Percentiles rank a stretch among this genome's conserved stretches.
These are phyloP conservation scores for Xylariales sp. DNA, from an alignment of 2,329 filamentous ascomycete species.

Conservation along the genomic window DNA sequence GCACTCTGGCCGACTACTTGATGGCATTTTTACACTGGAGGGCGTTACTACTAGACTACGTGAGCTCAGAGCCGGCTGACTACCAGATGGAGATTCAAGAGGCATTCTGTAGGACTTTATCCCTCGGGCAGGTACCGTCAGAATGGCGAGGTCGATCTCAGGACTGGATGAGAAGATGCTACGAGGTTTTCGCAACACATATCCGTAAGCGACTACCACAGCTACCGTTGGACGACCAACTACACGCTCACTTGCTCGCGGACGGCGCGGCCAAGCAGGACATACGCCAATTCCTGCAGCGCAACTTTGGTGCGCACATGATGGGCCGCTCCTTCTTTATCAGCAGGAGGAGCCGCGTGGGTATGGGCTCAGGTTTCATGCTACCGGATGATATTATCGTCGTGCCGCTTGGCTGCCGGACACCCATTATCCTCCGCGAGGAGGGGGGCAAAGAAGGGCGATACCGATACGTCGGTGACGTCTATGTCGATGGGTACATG, in stretches of 20 bases:
- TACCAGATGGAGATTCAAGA: conserved; percentile 12
- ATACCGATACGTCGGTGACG: conserved; percentile 27
- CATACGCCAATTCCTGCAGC: conserved; percentile 13
- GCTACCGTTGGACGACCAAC: too few relatives aligned
- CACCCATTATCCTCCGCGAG: conserved; percentile 24
- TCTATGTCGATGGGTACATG: conserved; percentile 31
- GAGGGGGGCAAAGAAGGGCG: conserved; percentile 14
- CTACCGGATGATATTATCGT: conserved; percentile 22
- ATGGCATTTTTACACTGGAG: conserved; percentile 31
- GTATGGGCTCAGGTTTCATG: conserved; percentile 28
- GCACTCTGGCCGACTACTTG: conserved; percentile 24
- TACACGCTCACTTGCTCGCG: too few relatives aligned
- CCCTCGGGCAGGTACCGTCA: conserved; percentile 17
- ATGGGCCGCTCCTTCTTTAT: conserved; percentile 19
- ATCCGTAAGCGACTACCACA: conserved; percentile 13
- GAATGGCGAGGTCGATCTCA: conserved; percentile 8
- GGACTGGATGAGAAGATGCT: conserved; percentile 16
- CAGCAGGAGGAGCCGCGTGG: conserved; percentile 17
- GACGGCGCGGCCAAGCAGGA: too few relatives aligned
- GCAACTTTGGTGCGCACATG: conserved; percentile 14
- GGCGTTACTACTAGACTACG: conserved; percentile 16
- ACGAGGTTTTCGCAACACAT: conserved; percentile 14
- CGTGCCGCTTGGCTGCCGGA: conserved; percentile 29
- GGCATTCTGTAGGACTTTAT: conserved; percentile 24
- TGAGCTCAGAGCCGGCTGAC: conserved; percentile 2